Evolutionary conservation across 257 asterid species (phyloP), one percentile per base, ranked within the genome.

Genomic region (Asclepias syriaca): DNA sequence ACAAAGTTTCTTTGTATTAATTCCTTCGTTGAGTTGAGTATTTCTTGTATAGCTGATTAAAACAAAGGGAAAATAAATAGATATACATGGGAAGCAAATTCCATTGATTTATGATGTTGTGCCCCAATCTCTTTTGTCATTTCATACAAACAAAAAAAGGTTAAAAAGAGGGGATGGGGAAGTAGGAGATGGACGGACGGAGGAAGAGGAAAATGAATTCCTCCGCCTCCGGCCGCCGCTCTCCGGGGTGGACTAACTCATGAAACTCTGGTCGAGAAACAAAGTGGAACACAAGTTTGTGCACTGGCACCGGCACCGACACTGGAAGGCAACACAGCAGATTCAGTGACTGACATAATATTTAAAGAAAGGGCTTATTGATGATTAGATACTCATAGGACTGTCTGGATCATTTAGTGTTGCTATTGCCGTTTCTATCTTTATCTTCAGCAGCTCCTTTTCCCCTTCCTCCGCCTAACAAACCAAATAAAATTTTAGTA

Each of bases 391-490:
- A 87, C 92, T 86, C 86, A 84, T 77, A 8, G 95, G 95, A 71
- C 93, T 89, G 68, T 81, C 92, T 22, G 89, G 91, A 72, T 80
- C 90, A 73, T 82, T 92, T 40, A 78, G 59, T 51, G 90, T 81
- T 64, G 89, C 85, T 49, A 92, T 87, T 14, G 97, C 97, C 8
- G 85, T 73, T 79, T 91, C 82, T 18, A 92, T 92, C 81, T 84
- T 86, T 54, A 29, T 50, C 66, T 82, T 81, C 60, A 92, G 59
- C 11, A 70, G 48, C 34, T 88, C 89, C 37, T 53, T 90, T 65
- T 92, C 97, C 71, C 82, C 88, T 22, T 88, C 91, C 24, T 86
- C 92, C 24, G 91, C 96, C 98, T 92, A 71, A 59, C 63, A 37
- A 73, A 2, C 16, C 5, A 5, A n/a, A 34, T 3, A 34, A 34